Base-by-base conservation (phyloP, 2,329 filamentous ascomycete species). In the Dactylonectria estremocensis region DNA sequence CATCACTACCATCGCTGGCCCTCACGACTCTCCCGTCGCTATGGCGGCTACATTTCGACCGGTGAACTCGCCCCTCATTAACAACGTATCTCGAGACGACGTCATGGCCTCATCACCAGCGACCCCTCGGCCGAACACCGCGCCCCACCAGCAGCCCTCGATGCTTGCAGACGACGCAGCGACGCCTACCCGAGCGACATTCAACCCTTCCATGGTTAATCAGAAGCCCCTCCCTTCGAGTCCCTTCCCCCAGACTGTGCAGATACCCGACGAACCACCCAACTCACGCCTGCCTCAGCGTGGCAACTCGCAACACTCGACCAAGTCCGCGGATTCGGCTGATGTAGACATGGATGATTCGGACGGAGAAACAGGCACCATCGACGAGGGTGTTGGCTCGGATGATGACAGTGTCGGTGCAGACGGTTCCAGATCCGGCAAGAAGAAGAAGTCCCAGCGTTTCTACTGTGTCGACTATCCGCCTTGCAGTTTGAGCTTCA, bases 401-500 rank as follows among this genome's bases (percentile, higher is more conserved):
- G 93, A 94, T 68, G 88, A 88, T 55, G 91, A 89, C 43, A 90
- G 87, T 72, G 85, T 91, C 22, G 87, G 88, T 64, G 89, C 87
- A 11, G 90, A 92, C 77, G 84, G 90, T 48, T 85, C 86, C n/a
- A 89, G 92, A 69, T 92, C 93, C 9, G 91, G 88, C 59, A 97
- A 97, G 83, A 98, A 98, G 88, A 98, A 97, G 84, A 97, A 97
- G 81, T 94, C 95, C 0, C 95, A 98, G 80, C 90, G 94, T 52
- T 99, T 99, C 81, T 98, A 95, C 81, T 99, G 96, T 83, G 97
- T 93, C 4, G 95, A 97, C 35, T 98, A 94, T 75, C 95, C 95
- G 28, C 95, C 95, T 4, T 99, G 96, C 81, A 95, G 92, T 76
- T 81, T 99, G 65, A 98, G 95, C 81, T 99, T 99, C 79, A 98